phyloP scores from a whole-genome alignment of 345 rosid genomes.

The Bruguiera parviflora region DNA sequence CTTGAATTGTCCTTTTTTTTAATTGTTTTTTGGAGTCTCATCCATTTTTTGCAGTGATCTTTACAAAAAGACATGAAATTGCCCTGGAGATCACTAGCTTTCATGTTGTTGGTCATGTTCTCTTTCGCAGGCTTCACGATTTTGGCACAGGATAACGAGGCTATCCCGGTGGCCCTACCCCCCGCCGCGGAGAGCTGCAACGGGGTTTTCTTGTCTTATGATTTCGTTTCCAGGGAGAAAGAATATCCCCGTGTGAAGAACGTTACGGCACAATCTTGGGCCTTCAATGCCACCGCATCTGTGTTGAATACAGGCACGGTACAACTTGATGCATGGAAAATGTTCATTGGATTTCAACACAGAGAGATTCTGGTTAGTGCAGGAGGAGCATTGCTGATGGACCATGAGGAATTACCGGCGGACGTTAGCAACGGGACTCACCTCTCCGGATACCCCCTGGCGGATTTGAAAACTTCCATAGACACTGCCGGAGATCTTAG shows the following conservation, averaged over 20 bases:
- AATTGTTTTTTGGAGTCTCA: too few relatives aligned
- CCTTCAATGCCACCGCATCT: too few relatives aligned
- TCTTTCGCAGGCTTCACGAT: neutral
- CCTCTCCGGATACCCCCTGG: conserved; percentile 48
- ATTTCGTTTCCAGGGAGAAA: too few relatives aligned
- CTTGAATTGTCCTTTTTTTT: neutral
- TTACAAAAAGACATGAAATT: conserved; percentile 18
- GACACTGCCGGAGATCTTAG: conserved; percentile 75
- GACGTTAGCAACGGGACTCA: conserved; percentile 69
- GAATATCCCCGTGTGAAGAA: too few relatives aligned
- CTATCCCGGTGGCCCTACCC: too few relatives aligned
- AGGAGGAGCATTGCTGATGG: conserved; percentile 45
- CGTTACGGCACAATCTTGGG: too few relatives aligned
- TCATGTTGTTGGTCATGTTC: conserved; percentile 4
- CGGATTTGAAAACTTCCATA: conserved; percentile 65
- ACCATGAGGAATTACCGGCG: conserved; percentile 56
- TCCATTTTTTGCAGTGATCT: too few relatives aligned
- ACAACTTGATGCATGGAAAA: conserved; percentile 64
- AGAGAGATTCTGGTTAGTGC: conserved; percentile 61
- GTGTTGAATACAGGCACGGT: too few relatives aligned
- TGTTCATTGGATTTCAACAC: conserved; percentile 69
- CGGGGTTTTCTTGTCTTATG: too few relatives aligned
- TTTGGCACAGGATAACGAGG: conserved; percentile 18
- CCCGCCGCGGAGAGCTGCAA: too few relatives aligned
- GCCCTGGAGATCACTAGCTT: conserved; percentile 10